A percentile compares a stretch with the other conserved stretches of the same genome.
Evolutionary conservation across 768 basidiomycete species (phyloP).

Genomic region (Mycena metata): DNA sequence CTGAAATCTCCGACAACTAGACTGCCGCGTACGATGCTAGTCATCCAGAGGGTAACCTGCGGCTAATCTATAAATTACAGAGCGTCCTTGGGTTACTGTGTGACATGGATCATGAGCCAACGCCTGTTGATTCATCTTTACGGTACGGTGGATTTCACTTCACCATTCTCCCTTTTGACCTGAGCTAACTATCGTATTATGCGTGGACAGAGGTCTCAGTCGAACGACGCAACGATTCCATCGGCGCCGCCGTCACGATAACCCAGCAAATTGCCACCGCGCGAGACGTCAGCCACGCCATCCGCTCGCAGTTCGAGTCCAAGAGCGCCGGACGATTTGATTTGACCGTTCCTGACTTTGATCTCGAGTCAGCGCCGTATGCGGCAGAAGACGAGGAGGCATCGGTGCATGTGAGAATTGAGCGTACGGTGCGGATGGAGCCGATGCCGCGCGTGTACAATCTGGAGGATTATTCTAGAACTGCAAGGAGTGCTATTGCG

Average conservation of each 20-base stretch:
- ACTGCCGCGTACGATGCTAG: constrained; percentile 60
- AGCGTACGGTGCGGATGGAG: constrained; percentile 55
- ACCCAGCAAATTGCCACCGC: constrained; percentile 51
- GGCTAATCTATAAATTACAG: constrained; percentile 45
- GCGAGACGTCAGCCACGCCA: constrained; percentile 51
- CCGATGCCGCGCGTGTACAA: constrained; percentile 49
- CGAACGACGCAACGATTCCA: constrained; percentile 53
- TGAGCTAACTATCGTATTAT: background rate
- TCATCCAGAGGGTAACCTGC: constrained; percentile 6
- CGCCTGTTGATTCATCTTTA: constrained; percentile 69
- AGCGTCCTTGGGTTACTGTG: constrained; percentile 65
- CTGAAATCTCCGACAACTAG: constrained; percentile 45
- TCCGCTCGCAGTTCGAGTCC: constrained; percentile 53
- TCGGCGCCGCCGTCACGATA: constrained; percentile 52
- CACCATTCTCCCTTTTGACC: no score
- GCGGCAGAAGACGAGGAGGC: constrained; percentile 36
- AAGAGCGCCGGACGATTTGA: constrained; percentile 41
- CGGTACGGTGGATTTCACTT: no score
- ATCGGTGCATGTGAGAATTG: constrained; percentile 55
- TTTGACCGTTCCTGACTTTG: background rate
- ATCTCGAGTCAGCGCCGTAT: constrained; percentile 49
- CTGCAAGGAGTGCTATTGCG: constrained; percentile 32
- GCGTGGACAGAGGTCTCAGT: constrained; percentile 46
- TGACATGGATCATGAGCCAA: constrained; percentile 75
- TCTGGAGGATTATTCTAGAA: constrained; percentile 53